A percentile compares a stretch with the other conserved stretches of the same genome.
Conservation (phyloP, 2,329 filamentous ascomycete genomes). For the Aschersonia sp. region DNA sequence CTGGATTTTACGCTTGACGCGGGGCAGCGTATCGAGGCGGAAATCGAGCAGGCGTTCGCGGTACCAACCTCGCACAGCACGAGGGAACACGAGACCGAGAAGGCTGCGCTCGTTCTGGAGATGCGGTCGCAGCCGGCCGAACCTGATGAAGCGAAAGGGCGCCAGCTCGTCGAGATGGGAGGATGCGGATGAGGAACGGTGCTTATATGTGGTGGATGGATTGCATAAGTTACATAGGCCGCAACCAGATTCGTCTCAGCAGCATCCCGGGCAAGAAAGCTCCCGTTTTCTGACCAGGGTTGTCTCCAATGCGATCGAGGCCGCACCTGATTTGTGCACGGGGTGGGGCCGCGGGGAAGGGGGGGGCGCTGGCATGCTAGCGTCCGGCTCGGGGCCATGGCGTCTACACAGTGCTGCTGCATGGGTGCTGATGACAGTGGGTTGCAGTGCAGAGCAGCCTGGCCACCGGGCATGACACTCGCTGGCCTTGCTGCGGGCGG, state of each 20-base stretch:
- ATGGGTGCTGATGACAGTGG: neutral
- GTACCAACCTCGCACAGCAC: conserved; percentile 43
- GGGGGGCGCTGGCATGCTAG: too few species aligned
- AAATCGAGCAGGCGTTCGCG: conserved; percentile 54
- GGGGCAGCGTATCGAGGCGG: conserved; percentile 60
- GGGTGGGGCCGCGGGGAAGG: too few species aligned
- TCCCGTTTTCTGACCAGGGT: conserved; percentile 16
- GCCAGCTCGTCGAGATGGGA: conserved; percentile 21
- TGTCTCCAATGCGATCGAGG: neutral
- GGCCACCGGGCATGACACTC: neutral
- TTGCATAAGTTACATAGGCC: neutral
- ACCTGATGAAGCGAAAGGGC: conserved; percentile 25
- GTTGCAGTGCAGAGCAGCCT: neutral
- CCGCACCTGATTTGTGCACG: too few species aligned
- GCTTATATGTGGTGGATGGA: neutral
- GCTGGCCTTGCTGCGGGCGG: too few species aligned
- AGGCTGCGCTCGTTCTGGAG: conserved; percentile 31
- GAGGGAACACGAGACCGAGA: conserved; percentile 55
- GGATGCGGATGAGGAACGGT: neutral
- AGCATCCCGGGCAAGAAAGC: conserved; percentile 7
- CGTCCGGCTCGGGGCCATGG: too few species aligned
- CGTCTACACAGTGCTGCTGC: neutral
- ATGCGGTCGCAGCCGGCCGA: conserved; percentile 16
- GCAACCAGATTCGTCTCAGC: conserved; percentile 1
- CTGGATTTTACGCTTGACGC: conserved; percentile 56